Base-by-base conservation (phyloP, 1,284 basidiomycete genomes). In the Moesziomyces antarcticus region DNA sequence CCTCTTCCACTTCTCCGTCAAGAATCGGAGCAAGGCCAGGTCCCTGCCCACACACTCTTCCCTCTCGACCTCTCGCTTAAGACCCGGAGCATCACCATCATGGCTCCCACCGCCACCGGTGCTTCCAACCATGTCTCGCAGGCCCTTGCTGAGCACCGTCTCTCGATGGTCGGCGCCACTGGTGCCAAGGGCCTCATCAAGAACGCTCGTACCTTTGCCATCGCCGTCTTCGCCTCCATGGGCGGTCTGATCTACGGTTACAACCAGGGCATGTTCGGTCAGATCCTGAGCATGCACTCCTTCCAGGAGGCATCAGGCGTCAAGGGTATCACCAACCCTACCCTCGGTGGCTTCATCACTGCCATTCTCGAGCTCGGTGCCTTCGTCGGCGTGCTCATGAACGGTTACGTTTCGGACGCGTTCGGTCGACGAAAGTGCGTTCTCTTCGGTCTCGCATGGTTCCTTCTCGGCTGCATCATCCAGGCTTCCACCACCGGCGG, bases 191-290 rank as follows among this genome's bases (percentile, higher is more conserved):
- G 78, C 44, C 72, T 80, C 52, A 25, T 79, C 51, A 61, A 63
- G 57, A 80, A 80, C 50, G 58, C 58, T 13, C 56, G 71, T 24
- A 77, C 77, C 49, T 64, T 73, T 42, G 30, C 60, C 45, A 80
- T 79, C 35, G 78, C 78, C 44, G 59, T 80, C 33, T 80, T 80
- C 48, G 92, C 90, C 0, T 91, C 90, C 16, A 88, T 93, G 73
- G 92, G 92, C 4, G 91, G 92, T 0, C 82, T 93, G 49, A 88
- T 91, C 24, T 93, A 93, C 82, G 92, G 92, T 5, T 91, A 91
- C 82, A 90, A 91, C 73, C 90, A 91, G 78, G 90, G 90, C 40
- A 69, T 77, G 67, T 80, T 79, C 33, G 77, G 77, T 44, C 78
- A 92, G 81, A 89, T 93, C 9, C 87, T 93, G 16, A 90, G 92